Evolutionary conservation across 345 rosid genomes (phyloP).

Genomic region (Erucastrum elatum): DNA sequence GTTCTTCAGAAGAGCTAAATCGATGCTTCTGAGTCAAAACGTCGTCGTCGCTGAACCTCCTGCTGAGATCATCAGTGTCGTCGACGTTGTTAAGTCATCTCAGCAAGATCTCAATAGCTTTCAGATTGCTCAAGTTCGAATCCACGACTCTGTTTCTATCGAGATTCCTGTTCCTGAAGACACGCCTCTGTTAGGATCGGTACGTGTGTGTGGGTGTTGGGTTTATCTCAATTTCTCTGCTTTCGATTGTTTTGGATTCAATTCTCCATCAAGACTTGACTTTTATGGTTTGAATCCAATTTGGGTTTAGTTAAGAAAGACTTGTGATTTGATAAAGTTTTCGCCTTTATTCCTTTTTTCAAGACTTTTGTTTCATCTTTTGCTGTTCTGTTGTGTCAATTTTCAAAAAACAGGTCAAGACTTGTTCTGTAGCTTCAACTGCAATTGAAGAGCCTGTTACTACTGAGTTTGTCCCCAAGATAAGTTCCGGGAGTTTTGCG

Average conservation of each 20-base stretch:
- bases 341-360: not conserved
- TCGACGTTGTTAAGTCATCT: constrained; percentile 33
- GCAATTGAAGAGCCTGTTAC: constrained; percentile 4
- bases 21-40: constrained; percentile 28
- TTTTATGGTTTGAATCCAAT: not conserved
- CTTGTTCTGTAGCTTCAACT: constrained; percentile 19
- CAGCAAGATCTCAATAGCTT: constrained; percentile 22
- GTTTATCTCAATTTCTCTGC: constrained; percentile 4
- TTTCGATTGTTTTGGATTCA: not conserved
- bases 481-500: constrained; percentile 82
- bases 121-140: constrained; percentile 30
- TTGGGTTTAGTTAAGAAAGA: not conserved
- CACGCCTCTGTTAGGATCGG: constrained; percentile 21
- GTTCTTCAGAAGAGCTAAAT: constrained; percentile 26
- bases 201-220: constrained; percentile 12
- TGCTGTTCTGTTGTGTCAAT: not conserved
- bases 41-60: constrained; percentile 25
- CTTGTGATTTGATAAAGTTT: not conserved
- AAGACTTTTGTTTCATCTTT: too few relatives aligned
- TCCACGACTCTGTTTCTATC: constrained; percentile 27
- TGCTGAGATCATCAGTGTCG: constrained; percentile 25
- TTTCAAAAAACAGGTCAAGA: constrained; percentile 25
- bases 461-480: constrained; percentile 47
- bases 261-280: constrained; percentile 7
- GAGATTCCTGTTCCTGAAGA: constrained; percentile 28